Percentiles rank a stretch among this genome's conserved stretches.
Conservation (phyloP, 2,329 filamentous ascomycete genomes). For the Phyllosticta citrichinensis region DNA sequence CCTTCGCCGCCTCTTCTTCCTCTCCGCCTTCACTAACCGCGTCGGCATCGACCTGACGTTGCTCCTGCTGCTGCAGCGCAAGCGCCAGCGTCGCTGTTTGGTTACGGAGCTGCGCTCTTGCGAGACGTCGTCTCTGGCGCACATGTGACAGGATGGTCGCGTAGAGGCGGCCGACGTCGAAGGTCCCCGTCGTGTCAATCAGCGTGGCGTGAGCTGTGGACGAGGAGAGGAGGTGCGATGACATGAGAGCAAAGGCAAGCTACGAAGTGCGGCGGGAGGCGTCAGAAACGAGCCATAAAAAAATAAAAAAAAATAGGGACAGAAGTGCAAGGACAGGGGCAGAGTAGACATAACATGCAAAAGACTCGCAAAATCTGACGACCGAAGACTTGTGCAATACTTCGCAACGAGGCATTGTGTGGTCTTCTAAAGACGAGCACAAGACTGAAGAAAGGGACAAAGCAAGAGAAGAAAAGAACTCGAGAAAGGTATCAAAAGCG, state of each 20-base stretch:
- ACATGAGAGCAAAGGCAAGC: conserved; percentile 28
- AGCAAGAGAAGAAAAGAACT: no score
- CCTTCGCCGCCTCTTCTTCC: conserved; percentile 23
- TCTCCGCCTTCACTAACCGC: neutral
- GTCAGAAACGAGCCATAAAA: neutral
- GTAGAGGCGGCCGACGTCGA: conserved; percentile 35
- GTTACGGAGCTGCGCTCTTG: neutral
- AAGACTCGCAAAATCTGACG: neutral
- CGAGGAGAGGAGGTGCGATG: conserved; percentile 27
- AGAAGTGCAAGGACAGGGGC: neutral
- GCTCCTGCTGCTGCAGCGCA: neutral
- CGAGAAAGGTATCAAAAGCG: neutral
- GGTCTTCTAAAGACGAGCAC: no score
- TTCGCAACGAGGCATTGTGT: no score
- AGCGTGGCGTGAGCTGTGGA: conserved; percentile 26
- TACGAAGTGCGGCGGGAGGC: conserved; percentile 7
- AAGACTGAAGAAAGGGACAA: no score
- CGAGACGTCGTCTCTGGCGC: neutral
- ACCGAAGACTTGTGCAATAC: no score
- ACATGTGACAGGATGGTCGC: conserved; percentile 19
- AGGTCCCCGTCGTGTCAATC: conserved; percentile 37
- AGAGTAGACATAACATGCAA: neutral
- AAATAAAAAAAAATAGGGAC: no score
- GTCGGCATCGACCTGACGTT: neutral
- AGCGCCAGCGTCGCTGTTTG: neutral